Evolutionary conservation across 2,329 filamentous ascomycete species (phyloP), one percentile per base, ranked within the genome.

Genomic region (Pseudogymnoascus sp.): DNA sequence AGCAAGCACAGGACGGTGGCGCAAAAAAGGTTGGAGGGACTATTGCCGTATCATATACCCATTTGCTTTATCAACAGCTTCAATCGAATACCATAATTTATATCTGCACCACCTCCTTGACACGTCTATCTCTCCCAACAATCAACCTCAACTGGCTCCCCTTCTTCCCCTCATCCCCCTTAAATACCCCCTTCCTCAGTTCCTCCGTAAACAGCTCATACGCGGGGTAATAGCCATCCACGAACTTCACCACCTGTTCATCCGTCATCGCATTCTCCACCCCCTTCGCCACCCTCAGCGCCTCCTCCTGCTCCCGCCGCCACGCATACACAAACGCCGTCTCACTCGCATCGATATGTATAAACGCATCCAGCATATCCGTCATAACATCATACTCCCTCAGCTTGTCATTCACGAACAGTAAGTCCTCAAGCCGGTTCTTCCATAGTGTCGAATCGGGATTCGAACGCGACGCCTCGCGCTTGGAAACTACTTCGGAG

Each of bases 251-350:
- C 12, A 90, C 85, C 68, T 87, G 79, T 62, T 86, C 82, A 68
- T 85, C 81, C 1, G 79, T 84, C 87, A 90, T 90, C 0, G 86
- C 87, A 0, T 75, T 79, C 12, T 60, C 58, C 14, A 39, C 64
- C 1, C 85, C 86, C 66, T 81, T 87, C 4, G 73, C 69, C 9
- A 76, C 77, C 58, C 84, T 79, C 67, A 90, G 76, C 25, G 75
- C 79, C 42, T 78, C 77, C 71, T 90, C 87, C 70, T 89, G 86
- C 70, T 90, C 77, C 66, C 84, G 74, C 12, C 87, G 77, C 87
- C 87, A 90, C 61, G 80, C 78, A 67, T 90, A 90, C 28, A 90
- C 87, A 68, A 81, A 88, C 33, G 75, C 73, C 14, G 82, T 77
- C 66, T 88, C 77, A 66, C 84, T 77, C 0, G 87, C 86, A 71